These are phyloP conservation scores for Eucalyptus tenuipes DNA, from an alignment of 345 rosid species.

Conservation along the genomic window DNA sequence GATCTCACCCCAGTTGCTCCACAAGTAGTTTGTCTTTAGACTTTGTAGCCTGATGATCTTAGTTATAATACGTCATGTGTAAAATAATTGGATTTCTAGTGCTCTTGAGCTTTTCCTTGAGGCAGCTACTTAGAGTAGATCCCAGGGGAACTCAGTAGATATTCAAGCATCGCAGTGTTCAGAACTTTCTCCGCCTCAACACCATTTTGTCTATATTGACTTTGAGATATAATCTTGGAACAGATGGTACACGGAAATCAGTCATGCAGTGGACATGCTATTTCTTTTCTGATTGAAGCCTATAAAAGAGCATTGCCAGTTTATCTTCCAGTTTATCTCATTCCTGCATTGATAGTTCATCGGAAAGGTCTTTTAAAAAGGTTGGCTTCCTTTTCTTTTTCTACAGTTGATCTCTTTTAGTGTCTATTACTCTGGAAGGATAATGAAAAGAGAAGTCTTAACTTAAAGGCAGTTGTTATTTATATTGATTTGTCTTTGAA, in stretches of 20 bases:
- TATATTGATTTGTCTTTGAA: not conserved
- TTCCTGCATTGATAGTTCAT: slow-evolving; percentile 91
- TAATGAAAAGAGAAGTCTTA: not conserved
- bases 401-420: not conserved
- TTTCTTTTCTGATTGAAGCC: slow-evolving; percentile 65
- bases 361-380: slow-evolving; percentile 72
- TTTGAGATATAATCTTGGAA: slow-evolving; percentile 1
- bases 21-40: not conserved
- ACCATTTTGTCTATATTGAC: not conserved
- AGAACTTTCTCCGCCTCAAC: not conserved
- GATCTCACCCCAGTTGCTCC: not conserved
- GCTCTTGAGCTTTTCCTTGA: not conserved
- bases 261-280: slow-evolving; percentile 50
- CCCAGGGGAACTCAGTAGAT: not conserved
- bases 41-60: not conserved
- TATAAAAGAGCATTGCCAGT: slow-evolving; percentile 85
- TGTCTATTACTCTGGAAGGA: not conserved
- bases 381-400: slow-evolving; percentile 7
- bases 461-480: not conserved
- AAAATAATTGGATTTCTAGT: not conserved
- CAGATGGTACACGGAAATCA: slow-evolving; percentile 90
- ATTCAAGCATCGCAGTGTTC: not conserved
- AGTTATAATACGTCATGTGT: not conserved
- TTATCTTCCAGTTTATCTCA: slow-evolving; percentile 82
- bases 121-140: not conserved